These are phyloP conservation scores for Alnus rubra DNA, from an alignment of 306 rosid genomes.

Conservation along the genomic window DNA sequence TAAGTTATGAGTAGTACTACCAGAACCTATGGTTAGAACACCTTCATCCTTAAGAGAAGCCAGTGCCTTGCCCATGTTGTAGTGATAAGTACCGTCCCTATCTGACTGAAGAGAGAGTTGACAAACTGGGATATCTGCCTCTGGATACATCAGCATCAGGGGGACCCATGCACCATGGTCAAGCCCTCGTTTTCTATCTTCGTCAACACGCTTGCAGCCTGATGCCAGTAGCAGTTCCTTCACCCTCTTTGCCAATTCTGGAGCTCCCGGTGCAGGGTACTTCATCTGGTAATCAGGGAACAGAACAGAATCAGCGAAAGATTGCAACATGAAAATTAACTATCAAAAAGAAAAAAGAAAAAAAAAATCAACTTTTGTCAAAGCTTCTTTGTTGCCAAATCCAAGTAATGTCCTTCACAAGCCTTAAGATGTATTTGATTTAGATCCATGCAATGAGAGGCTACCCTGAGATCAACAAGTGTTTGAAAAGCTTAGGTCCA, in stretches of 20 bases:
- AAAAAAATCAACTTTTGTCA: neutral
- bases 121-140: slow-evolving; percentile 80
- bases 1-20: slow-evolving; percentile 79
- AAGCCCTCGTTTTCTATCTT: slow-evolving; percentile 65
- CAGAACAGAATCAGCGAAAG: neutral
- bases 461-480: too few relatives aligned
- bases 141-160: slow-evolving; percentile 78
- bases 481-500: too few relatives aligned
- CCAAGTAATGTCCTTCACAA: neutral
- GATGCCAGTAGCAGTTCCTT: slow-evolving; percentile 54
- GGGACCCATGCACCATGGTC: slow-evolving; percentile 97
- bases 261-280: slow-evolving; percentile 88
- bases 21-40: slow-evolving; percentile 73
- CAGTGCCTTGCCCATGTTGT: slow-evolving; percentile 69
- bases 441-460: too few relatives aligned
- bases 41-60: slow-evolving; percentile 80
- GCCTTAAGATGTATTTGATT: too few relatives aligned
- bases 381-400: neutral
- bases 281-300: slow-evolving; percentile 41
- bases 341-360: neutral
- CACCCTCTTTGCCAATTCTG: slow-evolving; percentile 60
- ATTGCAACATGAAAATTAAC: neutral
- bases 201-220: slow-evolving; percentile 53
- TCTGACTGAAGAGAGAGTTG: slow-evolving; percentile 70
- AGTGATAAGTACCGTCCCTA: slow-evolving; percentile 57